Conservation (phyloP, 2,329 filamentous ascomycete species). For the Akanthomyces uredinophilus region DNA sequence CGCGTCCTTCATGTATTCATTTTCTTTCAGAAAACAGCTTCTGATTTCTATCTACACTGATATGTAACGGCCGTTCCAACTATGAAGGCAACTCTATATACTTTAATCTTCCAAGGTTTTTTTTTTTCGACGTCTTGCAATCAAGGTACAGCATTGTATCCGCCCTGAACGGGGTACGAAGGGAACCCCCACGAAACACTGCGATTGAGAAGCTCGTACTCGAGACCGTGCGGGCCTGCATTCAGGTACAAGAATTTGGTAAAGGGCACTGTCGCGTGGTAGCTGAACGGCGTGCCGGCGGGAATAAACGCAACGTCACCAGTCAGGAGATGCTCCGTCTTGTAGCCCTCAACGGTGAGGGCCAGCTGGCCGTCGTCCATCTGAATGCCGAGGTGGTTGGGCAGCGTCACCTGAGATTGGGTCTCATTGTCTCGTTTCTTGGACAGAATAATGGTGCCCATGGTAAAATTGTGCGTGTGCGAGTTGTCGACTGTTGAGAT, state of each 20-base stretch:
- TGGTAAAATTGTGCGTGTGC: slow-evolving; percentile 19
- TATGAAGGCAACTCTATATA: too few relatives aligned
- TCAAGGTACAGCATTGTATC: neutral
- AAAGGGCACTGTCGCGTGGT: slow-evolving; percentile 21
- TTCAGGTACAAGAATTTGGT: slow-evolving; percentile 26
- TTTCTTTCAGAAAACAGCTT: too few relatives aligned
- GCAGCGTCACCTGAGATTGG: slow-evolving; percentile 11
- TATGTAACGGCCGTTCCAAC: too few relatives aligned
- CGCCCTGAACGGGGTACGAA: slow-evolving; percentile 16
- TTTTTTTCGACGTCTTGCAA: too few relatives aligned
- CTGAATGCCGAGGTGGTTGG: slow-evolving; percentile 22
- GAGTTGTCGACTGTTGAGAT: slow-evolving; percentile 17
- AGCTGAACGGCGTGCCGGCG: slow-evolving; percentile 19
- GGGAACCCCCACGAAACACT: slow-evolving; percentile 21
- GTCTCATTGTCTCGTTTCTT: slow-evolving; percentile 16
- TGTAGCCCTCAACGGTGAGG: slow-evolving; percentile 21
- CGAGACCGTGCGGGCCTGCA: slow-evolving; percentile 21
- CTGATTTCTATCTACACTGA: too few relatives aligned
- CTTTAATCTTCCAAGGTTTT: too few relatives aligned
- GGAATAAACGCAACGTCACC: slow-evolving; percentile 26
- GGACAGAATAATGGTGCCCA: slow-evolving; percentile 20
- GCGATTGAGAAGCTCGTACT: slow-evolving; percentile 20
- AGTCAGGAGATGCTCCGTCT: slow-evolving; percentile 19
- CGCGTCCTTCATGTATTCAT: too few relatives aligned
- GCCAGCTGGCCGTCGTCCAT: slow-evolving; percentile 24